These are phyloP conservation scores for Melocanna baccifera DNA, from an alignment of 176 grass and related monocot genomes.

Conservation along the genomic window DNA sequence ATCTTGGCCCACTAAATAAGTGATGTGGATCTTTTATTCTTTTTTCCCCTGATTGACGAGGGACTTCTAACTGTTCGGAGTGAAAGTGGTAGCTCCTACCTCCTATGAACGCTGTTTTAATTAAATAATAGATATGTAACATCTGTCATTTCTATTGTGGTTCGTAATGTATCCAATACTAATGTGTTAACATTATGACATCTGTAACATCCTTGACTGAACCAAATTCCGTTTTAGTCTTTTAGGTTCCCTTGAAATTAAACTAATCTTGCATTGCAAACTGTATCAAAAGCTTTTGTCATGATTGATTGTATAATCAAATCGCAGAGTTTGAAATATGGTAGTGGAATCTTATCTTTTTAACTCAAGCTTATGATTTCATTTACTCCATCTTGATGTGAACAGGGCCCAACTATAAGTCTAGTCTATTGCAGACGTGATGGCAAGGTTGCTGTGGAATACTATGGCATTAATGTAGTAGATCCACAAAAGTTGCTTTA, in stretches of 20 bases:
- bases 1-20: too few relatives aligned
- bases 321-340: constrained; percentile 14
- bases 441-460: constrained; percentile 70
- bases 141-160: too few relatives aligned
- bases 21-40: too few relatives aligned
- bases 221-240: neutral
- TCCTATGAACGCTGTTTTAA: too few relatives aligned
- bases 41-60: too few relatives aligned
- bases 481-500: constrained; percentile 83
- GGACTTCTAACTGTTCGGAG: too few relatives aligned
- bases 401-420: constrained; percentile 94
- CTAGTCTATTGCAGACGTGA: constrained; percentile 59
- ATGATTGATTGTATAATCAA: constrained; percentile 7
- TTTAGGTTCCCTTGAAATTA: neutral
- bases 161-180: neutral
- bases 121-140: too few relatives aligned
- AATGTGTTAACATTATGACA: neutral
- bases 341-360: neutral
- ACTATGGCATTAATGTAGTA: constrained; percentile 81
- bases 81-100: too few relatives aligned
- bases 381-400: too few relatives aligned
- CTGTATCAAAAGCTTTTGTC: neutral
- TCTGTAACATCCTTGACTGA: neutral
- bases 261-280: neutral
- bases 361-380: neutral